Evolutionary conservation across 2,329 filamentous ascomycete genomes (phyloP), one percentile per base, ranked within the genome.

Genomic region (Coniosporium tulheliwenetii): DNA sequence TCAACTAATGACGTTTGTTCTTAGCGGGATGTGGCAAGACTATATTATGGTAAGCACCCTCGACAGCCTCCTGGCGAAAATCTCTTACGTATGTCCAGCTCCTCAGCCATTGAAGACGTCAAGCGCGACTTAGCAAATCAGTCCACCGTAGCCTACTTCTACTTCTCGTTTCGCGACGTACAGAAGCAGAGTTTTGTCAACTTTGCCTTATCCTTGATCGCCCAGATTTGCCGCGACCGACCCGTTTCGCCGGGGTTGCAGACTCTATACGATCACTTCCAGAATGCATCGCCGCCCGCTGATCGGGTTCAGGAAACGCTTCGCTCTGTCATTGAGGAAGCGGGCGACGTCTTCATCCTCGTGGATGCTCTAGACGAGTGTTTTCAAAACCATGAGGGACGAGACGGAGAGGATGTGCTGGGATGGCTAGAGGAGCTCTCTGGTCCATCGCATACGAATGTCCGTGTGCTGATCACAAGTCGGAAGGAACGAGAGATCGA

Each of bases 1-100:
- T 3, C 8, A 4, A 26, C 19, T 26, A 8, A n/a, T 35, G 3
- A 8, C 8, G 3, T 8, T 15, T 4, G 3, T n/a, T 3, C 12
- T n/a, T 8, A 35, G 32, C 32, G 32, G 58, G 57, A 30, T 60
- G 55, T 38, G 58, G 59, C 5, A 61, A 61, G 38, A 58, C 54
- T 2, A 43, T 60, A 36, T 48, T 60, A 8, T 49, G 50, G 36
- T 56, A 50, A 8, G 52, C 47, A 2, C 45, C 5, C 12, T 15
- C 5, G 5, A 35, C 8, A 35, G 12, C 32, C 14, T 7, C 19
- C 7, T 3, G 7, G 19, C 19, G 32, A 15, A 3, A 8, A 15
- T 35, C 3, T 8, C 32, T 35, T 3, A 35, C 8, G 14, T 8
- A n/a, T 35, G 32, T 8, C 3, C 14, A 35, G 32, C 14, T 60